Evolutionary conservation across 108 stramenopile species (phyloP).

Genomic region (Pelagomonas calceolata): DNA sequence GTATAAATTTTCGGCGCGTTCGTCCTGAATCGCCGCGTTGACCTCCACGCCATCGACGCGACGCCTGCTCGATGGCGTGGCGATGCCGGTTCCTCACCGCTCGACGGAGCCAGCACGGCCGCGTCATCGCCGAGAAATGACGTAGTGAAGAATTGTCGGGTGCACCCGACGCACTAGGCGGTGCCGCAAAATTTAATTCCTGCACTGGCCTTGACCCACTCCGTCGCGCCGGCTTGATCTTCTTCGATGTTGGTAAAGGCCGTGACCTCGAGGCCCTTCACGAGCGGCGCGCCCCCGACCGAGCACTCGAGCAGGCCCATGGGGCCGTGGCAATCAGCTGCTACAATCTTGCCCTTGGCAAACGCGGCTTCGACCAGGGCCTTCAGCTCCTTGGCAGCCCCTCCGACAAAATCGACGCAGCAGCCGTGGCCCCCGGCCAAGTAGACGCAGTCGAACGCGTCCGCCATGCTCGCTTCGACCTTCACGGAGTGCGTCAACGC

Average conservation of each 20-base stretch:
- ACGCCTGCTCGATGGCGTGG: too few relatives aligned
- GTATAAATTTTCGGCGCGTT: too few relatives aligned
- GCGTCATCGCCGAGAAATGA: too few relatives aligned
- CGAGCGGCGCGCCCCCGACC: conserved; percentile 53
- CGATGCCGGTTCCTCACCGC: too few relatives aligned
- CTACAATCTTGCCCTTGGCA: conserved; percentile 47
- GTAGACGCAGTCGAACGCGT: conserved; percentile 50
- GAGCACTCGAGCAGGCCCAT: conserved; percentile 50
- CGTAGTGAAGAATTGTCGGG: too few relatives aligned
- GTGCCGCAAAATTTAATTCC: too few relatives aligned
- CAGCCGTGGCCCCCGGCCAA: conserved; percentile 61
- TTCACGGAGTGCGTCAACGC: conserved; percentile 38
- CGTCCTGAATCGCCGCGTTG: too few relatives aligned
- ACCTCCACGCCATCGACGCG: too few relatives aligned
- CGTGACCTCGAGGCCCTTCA: conserved; percentile 49
- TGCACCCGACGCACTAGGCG: too few relatives aligned
- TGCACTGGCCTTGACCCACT: too few relatives aligned
- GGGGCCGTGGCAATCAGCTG: conserved; percentile 65
- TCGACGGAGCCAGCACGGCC: too few relatives aligned
- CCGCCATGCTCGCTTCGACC: conserved; percentile 33
- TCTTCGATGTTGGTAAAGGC: conserved; percentile 67
- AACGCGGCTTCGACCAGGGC: conserved; percentile 48
- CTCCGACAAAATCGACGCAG: conserved; percentile 48
- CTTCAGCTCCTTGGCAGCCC: conserved; percentile 32
- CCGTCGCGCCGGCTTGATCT: conserved; percentile 12